These are phyloP conservation scores for Penicillium psychrofluorescens DNA, from an alignment of 495 filamentous ascomycete genomes.

Conservation along the genomic window DNA sequence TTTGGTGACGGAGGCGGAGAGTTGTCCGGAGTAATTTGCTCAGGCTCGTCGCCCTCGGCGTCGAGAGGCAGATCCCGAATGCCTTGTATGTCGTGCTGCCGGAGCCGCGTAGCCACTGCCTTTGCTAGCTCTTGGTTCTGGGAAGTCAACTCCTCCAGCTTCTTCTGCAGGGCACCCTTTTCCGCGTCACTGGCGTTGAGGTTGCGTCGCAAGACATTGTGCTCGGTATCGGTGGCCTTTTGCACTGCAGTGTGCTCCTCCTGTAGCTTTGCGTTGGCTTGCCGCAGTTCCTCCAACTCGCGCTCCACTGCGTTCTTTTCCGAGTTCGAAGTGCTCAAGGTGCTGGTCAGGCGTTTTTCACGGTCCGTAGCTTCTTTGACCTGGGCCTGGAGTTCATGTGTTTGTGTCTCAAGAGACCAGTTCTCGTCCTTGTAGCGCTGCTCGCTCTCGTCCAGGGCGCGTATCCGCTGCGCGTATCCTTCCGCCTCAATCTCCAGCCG, in stretches of 20 bases:
- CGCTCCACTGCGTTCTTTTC: slow-evolving; percentile 73
- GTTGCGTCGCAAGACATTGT: slow-evolving; percentile 69
- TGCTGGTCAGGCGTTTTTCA: slow-evolving; percentile 70
- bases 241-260: slow-evolving; percentile 70
- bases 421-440: slow-evolving; percentile 96
- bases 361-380: slow-evolving; percentile 66
- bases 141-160: slow-evolving; percentile 73
- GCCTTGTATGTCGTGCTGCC: slow-evolving; percentile 56
- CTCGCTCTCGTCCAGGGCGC: slow-evolving; percentile 83
- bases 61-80: slow-evolving; percentile 50
- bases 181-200: slow-evolving; percentile 70
- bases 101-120: slow-evolving; percentile 64
- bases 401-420: slow-evolving; percentile 86
- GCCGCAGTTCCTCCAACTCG: slow-evolving; percentile 82
- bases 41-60: slow-evolving; percentile 55
- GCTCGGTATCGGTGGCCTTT: slow-evolving; percentile 83
- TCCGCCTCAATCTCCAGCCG: slow-evolving; percentile 76
- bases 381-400: slow-evolving; percentile 68
- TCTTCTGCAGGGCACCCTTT: slow-evolving; percentile 63
- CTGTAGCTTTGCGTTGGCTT: slow-evolving; percentile 63
- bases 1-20: slow-evolving; percentile 85
- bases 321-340: slow-evolving; percentile 54
- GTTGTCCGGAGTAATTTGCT: slow-evolving; percentile 73
- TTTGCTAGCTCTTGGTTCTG: slow-evolving; percentile 87
- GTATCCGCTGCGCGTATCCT: slow-evolving; percentile 68